phyloP scores from a whole-genome alignment of 2,329 filamentous ascomycete genomes.

The Fusarium hainanense region DNA sequence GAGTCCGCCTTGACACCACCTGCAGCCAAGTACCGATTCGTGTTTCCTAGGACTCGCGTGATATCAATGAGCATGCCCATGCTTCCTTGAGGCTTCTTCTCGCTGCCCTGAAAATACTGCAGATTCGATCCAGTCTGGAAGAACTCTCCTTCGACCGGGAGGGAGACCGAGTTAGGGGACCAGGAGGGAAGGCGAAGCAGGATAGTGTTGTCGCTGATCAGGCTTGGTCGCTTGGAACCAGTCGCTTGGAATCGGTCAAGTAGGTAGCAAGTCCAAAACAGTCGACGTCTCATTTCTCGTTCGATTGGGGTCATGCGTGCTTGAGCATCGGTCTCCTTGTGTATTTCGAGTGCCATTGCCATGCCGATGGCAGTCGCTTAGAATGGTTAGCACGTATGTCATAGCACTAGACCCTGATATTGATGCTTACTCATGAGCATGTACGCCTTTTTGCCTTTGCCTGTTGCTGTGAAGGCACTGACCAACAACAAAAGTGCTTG shows the following conservation, averaged over 20 bases:
- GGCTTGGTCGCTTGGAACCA: constrained; percentile 83
- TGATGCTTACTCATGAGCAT: constrained; percentile 78
- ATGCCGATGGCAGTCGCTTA: constrained; percentile 81
- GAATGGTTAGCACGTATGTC: constrained; percentile 49
- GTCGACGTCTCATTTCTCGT: constrained; percentile 78
- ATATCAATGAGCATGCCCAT: constrained; percentile 88
- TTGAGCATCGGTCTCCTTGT: constrained; percentile 76
- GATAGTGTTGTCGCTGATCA: constrained; percentile 82
- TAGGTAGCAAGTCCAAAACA: constrained; percentile 91
- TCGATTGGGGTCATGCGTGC: constrained; percentile 73
- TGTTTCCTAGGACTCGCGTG: constrained; percentile 81
- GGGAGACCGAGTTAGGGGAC: constrained; percentile 69
- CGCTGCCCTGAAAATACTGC: constrained; percentile 75
- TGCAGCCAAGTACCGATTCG: constrained; percentile 84
- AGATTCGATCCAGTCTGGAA: constrained; percentile 84
- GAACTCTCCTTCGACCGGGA: constrained; percentile 79
- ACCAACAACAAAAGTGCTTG: constrained; percentile 81
- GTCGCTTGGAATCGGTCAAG: constrained; percentile 86
- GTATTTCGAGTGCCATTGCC: constrained; percentile 83
- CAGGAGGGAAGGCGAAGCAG: constrained; percentile 80
- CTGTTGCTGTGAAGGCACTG: constrained; percentile 79
- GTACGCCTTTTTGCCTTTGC: constrained; percentile 85
- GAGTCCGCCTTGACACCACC: constrained; percentile 90
- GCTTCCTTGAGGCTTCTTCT: constrained; percentile 78
- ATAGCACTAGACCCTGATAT: not conserved